Base-by-base conservation (phyloP, 306 rosid genomes). In the Potentilla sterilis region DNA sequence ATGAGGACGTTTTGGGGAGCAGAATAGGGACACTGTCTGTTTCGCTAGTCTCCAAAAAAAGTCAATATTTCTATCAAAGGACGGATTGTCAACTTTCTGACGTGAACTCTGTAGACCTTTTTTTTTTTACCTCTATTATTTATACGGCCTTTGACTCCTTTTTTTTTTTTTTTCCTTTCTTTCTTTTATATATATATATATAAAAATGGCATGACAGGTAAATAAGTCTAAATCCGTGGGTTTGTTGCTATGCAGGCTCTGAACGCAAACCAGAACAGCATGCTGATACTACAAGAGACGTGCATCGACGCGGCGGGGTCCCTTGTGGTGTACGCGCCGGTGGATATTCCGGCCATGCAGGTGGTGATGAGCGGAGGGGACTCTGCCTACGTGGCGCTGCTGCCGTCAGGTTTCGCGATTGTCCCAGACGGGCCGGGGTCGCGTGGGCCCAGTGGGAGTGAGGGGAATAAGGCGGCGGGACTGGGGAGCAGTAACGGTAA, bases 331-430 rank as follows among this genome's bases (percentile, higher is more conserved):
- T 95, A 92, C 91, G 98, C 98, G 82, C 98, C 98, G 3, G 98
- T 95, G 0, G 98, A 95, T 63, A 92, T 92, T 6, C 98, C 98
- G 0, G 98, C 98, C n/a, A 95, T 95, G 97, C 98, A 95, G 54
- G 90, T 89, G 1, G 98, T 95, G 6, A 92, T 95, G 98, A 95
- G 87, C 84, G 98, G 98, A 4, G 98, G 98, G 0, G 98, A 95
- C 65, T 95, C 98, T 0, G 97, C 98, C 16, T 95, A 95, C 72
- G 98, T 95, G 85, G 98, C 98, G 0, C 52, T 95, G 4, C 78
- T 95, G 0, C 98, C 98, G 0, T 95, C 98, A 0, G 98, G 98
- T 2, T 95, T 95, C 4, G 93, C 98, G 0, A 84, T 95, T 5
- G 96, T 90, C 0, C 98, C 98, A 0, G 99, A 96, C 14, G 99